Conservation (phyloP, 192 early-diverging fungal genomes). For the Oehlia diaphana region DNA sequence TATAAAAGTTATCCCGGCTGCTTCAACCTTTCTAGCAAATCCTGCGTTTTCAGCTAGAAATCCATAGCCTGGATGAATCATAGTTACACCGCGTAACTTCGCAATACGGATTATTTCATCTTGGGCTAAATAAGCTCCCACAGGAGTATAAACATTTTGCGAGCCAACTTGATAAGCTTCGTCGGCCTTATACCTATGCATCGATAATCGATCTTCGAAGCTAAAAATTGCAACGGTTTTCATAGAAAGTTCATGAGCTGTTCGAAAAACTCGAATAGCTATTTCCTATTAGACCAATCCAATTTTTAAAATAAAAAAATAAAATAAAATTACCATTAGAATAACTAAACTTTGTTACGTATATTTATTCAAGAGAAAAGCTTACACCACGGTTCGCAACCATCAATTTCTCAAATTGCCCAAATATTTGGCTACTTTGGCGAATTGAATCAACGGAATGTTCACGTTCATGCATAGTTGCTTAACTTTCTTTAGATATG, state of each 20-base stretch:
- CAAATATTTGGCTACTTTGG: slow-evolving; percentile 48
- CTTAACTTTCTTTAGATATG: neutral
- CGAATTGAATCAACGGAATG: slow-evolving; percentile 53
- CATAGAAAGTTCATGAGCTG: slow-evolving; percentile 90
- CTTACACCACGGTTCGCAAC: slow-evolving; percentile 54
- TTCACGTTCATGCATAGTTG: slow-evolving; percentile 22
- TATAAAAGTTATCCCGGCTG: slow-evolving; percentile 88
- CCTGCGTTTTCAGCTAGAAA: slow-evolving; percentile 93
- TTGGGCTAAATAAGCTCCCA: slow-evolving; percentile 94
- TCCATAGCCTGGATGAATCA: slow-evolving; percentile 96
- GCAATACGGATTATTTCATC: slow-evolving; percentile 92
- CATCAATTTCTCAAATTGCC: slow-evolving; percentile 47
- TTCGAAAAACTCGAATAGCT: slow-evolving; percentile 91
- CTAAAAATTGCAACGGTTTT: slow-evolving; percentile 87
- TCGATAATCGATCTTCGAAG: slow-evolving; percentile 86
- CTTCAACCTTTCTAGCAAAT: slow-evolving; percentile 88
- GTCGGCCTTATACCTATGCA: slow-evolving; percentile 96
- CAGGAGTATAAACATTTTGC: slow-evolving; percentile 77
- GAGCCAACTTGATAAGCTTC: slow-evolving; percentile 94
- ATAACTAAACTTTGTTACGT: neutral
- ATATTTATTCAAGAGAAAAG: slow-evolving; percentile 3
- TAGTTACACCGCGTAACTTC: slow-evolving; percentile 72
- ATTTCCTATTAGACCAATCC: slow-evolving; percentile 66
- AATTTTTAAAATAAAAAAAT: neutral
- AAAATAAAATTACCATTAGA: neutral